phyloP scores from a whole-genome alignment of 2,329 filamentous ascomycete species.

The Orbilia quercus region DNA sequence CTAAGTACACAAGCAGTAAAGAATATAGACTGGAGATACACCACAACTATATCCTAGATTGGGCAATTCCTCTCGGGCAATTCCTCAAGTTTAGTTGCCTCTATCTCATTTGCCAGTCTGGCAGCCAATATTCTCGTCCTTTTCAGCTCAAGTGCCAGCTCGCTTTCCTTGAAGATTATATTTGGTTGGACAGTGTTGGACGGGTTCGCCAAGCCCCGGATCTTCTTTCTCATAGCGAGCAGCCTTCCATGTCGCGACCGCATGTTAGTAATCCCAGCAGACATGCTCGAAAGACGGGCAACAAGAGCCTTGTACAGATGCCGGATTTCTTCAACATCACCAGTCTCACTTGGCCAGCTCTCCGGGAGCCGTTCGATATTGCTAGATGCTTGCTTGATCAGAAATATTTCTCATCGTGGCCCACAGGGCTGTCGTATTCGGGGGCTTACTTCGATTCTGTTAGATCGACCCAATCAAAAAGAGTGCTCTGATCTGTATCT shows the following conservation, averaged over 20 bases:
- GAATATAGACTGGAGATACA: too few species aligned
- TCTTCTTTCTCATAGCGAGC: conserved; percentile 71
- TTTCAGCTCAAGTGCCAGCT: conserved; percentile 81
- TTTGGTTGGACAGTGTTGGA: conserved; percentile 79
- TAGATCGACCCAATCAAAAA: conserved; percentile 33
- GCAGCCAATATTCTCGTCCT: conserved; percentile 77
- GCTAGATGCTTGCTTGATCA: conserved; percentile 22
- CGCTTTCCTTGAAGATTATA: conserved; percentile 85
- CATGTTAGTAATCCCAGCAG: conserved; percentile 68
- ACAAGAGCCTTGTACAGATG: conserved; percentile 83
- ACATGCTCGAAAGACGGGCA: conserved; percentile 66
- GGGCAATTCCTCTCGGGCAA: neutral
- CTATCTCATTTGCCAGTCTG: conserved; percentile 70
- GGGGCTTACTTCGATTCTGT: conserved; percentile 26
- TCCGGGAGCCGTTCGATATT: conserved; percentile 59
- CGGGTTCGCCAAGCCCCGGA: conserved; percentile 77
- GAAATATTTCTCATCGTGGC: neutral
- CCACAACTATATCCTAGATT: too few species aligned
- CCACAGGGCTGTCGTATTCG: neutral
- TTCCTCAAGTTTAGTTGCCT: conserved; percentile 70
- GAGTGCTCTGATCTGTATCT: conserved; percentile 63
- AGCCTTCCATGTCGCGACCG: conserved; percentile 69
- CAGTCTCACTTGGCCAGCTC: conserved; percentile 17
- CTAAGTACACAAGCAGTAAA: too few species aligned
- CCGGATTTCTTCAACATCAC: conserved; percentile 82